These are phyloP conservation scores for Viola odorata DNA, from an alignment of 345 rosid genomes.

Conservation along the genomic window DNA sequence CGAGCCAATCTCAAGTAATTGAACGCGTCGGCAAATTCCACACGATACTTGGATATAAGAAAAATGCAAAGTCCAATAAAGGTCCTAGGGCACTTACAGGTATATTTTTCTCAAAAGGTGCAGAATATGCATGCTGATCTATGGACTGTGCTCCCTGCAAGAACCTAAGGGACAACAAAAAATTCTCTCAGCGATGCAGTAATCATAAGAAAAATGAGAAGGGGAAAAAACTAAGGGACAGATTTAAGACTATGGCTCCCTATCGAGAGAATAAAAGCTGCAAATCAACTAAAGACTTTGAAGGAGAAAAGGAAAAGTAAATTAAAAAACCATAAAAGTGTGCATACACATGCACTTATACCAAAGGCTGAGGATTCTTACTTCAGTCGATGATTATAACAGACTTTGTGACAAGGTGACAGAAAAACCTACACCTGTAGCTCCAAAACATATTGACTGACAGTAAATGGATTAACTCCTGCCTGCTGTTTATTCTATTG, in stretches of 20 bases:
- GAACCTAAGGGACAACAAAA: slow-evolving; percentile 43
- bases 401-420: background rate
- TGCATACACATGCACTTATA: slow-evolving; percentile 1
- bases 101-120: slow-evolving; percentile 72
- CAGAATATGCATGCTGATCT: slow-evolving; percentile 72
- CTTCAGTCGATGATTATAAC: background rate
- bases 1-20: too few species aligned
- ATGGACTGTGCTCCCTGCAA: slow-evolving; percentile 88
- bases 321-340: background rate
- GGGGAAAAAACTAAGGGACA: background rate
- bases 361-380: background rate
- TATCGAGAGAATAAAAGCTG: background rate
- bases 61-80: too few species aligned
- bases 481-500: too few species aligned
- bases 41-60: too few species aligned
- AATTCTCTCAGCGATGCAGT: slow-evolving; percentile 4
- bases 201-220: slow-evolving; percentile 3
- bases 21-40: too few species aligned
- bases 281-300: background rate
- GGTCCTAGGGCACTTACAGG: slow-evolving; percentile 50
- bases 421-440: background rate
- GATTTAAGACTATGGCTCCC: background rate
- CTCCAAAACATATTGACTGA: too few species aligned
- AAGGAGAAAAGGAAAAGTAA: background rate
- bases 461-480: too few species aligned